Conservation (phyloP, 352 stramenopile genomes). For the Globisporangium okanoganense region DNA sequence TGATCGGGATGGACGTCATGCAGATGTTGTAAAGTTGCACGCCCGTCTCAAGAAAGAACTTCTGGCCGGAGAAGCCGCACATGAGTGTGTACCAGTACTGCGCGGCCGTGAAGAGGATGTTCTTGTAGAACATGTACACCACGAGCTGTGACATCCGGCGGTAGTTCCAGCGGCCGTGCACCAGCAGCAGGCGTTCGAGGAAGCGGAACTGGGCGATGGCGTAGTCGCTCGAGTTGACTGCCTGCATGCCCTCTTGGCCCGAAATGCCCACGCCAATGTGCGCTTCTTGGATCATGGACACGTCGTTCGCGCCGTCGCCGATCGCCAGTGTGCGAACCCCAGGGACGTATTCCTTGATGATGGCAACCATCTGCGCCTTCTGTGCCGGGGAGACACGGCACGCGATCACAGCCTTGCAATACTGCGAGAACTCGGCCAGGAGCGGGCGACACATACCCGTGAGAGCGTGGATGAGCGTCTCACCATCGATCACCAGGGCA, state of each 20-base stretch:
- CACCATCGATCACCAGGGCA: constrained; percentile 77
- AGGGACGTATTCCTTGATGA: constrained; percentile 76
- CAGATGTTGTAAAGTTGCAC: constrained; percentile 81
- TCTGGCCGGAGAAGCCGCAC: constrained; percentile 76
- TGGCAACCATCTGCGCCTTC: constrained; percentile 80
- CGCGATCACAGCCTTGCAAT: constrained; percentile 85
- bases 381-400: constrained; percentile 85
- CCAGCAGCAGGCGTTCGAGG: constrained; percentile 85
- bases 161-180: constrained; percentile 92
- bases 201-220: constrained; percentile 93
- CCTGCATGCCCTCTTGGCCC: constrained; percentile 90
- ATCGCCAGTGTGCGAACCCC: constrained; percentile 85
- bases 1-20: constrained; percentile 66
- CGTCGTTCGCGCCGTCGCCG: constrained; percentile 94
- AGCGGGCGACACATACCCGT: constrained; percentile 30
- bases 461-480: constrained; percentile 63
- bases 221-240: constrained; percentile 93
- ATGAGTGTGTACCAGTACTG: constrained; percentile 79
- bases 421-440: constrained; percentile 68
- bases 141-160: constrained; percentile 87
- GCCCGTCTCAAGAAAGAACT: constrained; percentile 80
- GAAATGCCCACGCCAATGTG: constrained; percentile 91
- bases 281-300: constrained; percentile 94
- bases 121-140: constrained; percentile 95
- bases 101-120: constrained; percentile 68